Evolutionary conservation across 495 filamentous ascomycete species (phyloP), one percentile per base, ranked within the genome.

Genomic region (Penicillium chermesinum): DNA sequence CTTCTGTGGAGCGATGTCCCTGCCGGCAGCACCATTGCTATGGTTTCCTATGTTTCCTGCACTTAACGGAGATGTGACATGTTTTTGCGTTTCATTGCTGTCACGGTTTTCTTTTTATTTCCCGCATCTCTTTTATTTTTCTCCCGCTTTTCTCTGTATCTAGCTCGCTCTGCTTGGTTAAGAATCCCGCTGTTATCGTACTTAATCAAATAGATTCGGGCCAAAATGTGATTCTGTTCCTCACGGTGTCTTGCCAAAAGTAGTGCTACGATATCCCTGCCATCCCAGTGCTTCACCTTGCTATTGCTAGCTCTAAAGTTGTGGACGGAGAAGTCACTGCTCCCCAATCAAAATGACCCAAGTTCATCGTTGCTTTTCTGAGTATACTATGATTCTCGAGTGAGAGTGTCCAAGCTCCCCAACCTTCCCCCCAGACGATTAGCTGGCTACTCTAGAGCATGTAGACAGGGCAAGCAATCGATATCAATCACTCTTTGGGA

Each of bases 141-240:
- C 48, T 48, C 46, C 41, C 44, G 37, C 40, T 54, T 60, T 46
- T 35, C 57, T 59, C 55, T 70, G 64, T 72, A 69, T 62, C 60
- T 62, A 63, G 59, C 64, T 66, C 63, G 61, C 59, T 66, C 58
- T 61, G 57, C 44, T 70, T 71, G 67, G 67, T 71, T 67, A 67
- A 69, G 69, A 57, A 66, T 70, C 58, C 50, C 54, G 43, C 60
- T 53, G 25, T 58, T 51, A 50, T 49, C 60, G 65, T 71, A 60
- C 69, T 66, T 66, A 60, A 70, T 67, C 68, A 58, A 48, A 65
- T 63, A 67, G 67, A 56, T 55, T 30, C 50, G 70, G 57, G 68
- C 67, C 57, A 65, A 72, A 71, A 71, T 69, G 58, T 69, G 65
- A 66, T 61, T 66, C 62, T 54, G 67, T 69, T 44, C 62, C 55